Percentiles rank a stretch among this genome's conserved stretches.
phyloP scores from a whole-genome alignment of 2,329 filamentous ascomycete genomes.

The Sporothrix luriei region DNA sequence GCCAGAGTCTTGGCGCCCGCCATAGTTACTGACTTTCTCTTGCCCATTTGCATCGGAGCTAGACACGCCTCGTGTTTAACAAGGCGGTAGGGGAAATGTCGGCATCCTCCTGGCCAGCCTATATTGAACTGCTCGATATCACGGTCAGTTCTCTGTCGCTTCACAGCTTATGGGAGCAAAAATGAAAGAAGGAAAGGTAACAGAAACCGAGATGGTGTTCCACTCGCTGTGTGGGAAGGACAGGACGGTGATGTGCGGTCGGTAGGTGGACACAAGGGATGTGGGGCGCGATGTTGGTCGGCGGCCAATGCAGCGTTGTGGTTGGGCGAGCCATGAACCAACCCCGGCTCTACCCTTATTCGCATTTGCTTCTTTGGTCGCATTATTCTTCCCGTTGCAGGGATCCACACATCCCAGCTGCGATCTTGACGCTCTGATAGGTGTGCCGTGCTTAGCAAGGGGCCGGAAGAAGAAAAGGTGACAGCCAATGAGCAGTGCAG shows the following conservation, averaged over 20 bases:
- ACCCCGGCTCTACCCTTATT: constrained; percentile 26
- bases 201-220: not conserved
- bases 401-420: constrained; percentile 36
- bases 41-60: not conserved
- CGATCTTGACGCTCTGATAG: constrained; percentile 44
- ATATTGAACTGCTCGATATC: not conserved
- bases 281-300: constrained; percentile 4
- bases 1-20: constrained; percentile 25
- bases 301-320: constrained; percentile 31
- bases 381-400: constrained; percentile 30
- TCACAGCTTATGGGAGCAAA: not conserved
- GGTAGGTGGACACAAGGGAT: constrained; percentile 24
- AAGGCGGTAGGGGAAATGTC: not conserved
- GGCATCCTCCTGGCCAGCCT: not conserved
- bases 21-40: constrained; percentile 3
- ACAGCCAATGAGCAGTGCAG: constrained; percentile 46
- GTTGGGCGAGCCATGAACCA: constrained; percentile 27
- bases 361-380: constrained; percentile 20
- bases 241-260: constrained; percentile 28
- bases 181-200: not conserved
- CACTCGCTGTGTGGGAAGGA: no score
- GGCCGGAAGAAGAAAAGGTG: not conserved
- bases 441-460: constrained; percentile 36
- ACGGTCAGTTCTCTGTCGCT: not conserved
- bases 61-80: not conserved